Percentiles rank a stretch among this genome's conserved stretches.
phyloP scores from a whole-genome alignment of 192 early-diverging fungal genomes.

The Ambispora gerdemannii region DNA sequence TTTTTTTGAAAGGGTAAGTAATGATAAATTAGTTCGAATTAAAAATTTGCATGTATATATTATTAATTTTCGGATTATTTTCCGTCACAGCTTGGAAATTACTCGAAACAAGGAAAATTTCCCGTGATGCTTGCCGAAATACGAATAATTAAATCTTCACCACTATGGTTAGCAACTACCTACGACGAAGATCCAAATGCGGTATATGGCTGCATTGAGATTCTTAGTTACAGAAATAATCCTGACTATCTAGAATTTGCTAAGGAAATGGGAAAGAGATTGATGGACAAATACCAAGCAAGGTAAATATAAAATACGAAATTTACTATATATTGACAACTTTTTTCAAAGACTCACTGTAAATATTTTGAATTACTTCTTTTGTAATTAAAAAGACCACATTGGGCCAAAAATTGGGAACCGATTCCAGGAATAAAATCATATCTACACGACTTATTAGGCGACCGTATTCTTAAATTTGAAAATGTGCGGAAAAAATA shows the following conservation, averaged over 20 bases:
- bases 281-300: conserved; percentile 37
- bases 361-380: background rate
- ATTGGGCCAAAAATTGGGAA: conserved; percentile 43
- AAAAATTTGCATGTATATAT: background rate
- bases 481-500: conserved; percentile 38
- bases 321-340: background rate
- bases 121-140: conserved; percentile 35
- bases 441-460: conserved; percentile 23
- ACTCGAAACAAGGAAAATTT: conserved; percentile 19
- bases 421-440: conserved; percentile 36
- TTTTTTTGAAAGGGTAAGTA: conserved; percentile 10
- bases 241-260: conserved; percentile 33
- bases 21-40: background rate
- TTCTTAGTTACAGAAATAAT: conserved; percentile 29
- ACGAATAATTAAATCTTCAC: conserved; percentile 37
- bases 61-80: background rate
- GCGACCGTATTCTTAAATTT: conserved; percentile 30
- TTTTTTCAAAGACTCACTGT: background rate
- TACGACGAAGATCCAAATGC: conserved; percentile 39
- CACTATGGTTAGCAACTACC: conserved; percentile 20
- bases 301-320: conserved; percentile 14
- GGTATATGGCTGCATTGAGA: conserved; percentile 32
- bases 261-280: conserved; percentile 28
- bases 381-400: conserved; percentile 25
- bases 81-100: conserved; percentile 29